phyloP scores from a whole-genome alignment of 2,329 filamentous ascomycete genomes.

The Curvularia lunata region DNA sequence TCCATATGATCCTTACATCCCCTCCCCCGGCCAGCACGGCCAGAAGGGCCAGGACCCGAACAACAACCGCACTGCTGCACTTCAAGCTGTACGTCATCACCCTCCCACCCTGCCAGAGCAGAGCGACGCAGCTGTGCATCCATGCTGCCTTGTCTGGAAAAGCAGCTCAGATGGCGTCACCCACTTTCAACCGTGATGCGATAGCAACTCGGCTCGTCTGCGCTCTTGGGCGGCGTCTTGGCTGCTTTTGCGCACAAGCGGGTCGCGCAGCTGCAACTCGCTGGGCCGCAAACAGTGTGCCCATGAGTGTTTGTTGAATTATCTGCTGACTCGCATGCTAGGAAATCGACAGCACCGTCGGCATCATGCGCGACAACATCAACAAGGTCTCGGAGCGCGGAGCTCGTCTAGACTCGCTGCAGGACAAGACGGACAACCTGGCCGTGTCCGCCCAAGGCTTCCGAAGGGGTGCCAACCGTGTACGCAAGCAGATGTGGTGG shows the following conservation, averaged over 20 bases:
- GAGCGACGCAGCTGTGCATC: constrained; percentile 5
- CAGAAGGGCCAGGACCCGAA: too few species aligned
- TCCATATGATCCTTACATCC: constrained; percentile 78
- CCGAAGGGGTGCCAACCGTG: constrained; percentile 92
- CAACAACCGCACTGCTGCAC: constrained; percentile 65
- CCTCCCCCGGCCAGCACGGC: too few species aligned
- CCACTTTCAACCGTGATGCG: constrained; percentile 15
- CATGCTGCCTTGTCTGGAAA: constrained; percentile 4
- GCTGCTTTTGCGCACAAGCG: constrained; percentile 1
- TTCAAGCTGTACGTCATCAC: constrained; percentile 74
- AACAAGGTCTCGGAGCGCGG: constrained; percentile 95
- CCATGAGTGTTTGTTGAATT: constrained; percentile 7
- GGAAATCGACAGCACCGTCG: constrained; percentile 98
- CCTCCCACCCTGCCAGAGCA: constrained; percentile 4
- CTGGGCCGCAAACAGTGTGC: background rate
- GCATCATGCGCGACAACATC: constrained; percentile 97
- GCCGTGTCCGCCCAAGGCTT: constrained; percentile 93
- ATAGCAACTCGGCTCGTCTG: constrained; percentile 1
- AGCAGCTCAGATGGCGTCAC: constrained; percentile 13
- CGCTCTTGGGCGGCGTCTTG: background rate
- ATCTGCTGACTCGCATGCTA: constrained; percentile 49
- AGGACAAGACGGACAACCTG: constrained; percentile 93
- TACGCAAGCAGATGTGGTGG: constrained; percentile 98
- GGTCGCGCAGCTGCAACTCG: constrained; percentile 2
- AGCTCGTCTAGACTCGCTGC: constrained; percentile 82